phyloP scores from a whole-genome alignment of 441 rosid species.

The Mallotus repandus region DNA sequence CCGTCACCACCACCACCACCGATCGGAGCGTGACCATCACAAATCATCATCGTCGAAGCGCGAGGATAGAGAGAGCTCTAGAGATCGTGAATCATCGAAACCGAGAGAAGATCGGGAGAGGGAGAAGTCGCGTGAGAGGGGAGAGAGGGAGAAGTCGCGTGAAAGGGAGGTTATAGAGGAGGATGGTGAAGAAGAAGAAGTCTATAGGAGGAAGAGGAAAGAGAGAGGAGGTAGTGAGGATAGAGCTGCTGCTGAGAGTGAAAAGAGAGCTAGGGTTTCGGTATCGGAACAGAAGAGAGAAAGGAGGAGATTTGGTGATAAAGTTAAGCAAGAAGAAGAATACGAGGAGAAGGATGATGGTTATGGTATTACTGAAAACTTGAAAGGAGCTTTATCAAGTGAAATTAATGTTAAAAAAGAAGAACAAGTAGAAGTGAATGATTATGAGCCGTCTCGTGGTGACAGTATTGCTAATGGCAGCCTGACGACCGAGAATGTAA shows the following conservation, averaged over 20 bases:
- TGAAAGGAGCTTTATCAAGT: slow-evolving; percentile 7
- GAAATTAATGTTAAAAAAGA: slow-evolving; percentile 31
- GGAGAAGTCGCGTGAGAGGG: background rate
- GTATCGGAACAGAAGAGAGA: background rate
- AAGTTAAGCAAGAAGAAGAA: background rate
- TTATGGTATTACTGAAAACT: background rate
- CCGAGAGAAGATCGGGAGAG: background rate
- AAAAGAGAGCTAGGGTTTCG: background rate
- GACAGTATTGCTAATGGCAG: slow-evolving; percentile 26
- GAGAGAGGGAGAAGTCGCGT: background rate
- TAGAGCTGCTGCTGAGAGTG: background rate
- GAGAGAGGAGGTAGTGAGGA: background rate
- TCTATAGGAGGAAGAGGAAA: background rate
- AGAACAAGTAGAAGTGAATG: slow-evolving; percentile 22
- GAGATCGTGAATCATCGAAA: background rate
- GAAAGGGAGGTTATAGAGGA: background rate
- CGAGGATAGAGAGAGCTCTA: background rate
- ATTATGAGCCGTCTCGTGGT: slow-evolving; percentile 23
- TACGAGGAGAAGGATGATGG: background rate
- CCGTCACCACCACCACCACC: background rate
- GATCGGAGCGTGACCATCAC: background rate
- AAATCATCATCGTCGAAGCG: background rate
- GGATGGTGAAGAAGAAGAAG: background rate
- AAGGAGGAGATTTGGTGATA: slow-evolving; percentile 5
- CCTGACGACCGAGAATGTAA: slow-evolving; percentile 46